Conservation (phyloP, 306 rosid species). For the Begonia masoniana region DNA sequence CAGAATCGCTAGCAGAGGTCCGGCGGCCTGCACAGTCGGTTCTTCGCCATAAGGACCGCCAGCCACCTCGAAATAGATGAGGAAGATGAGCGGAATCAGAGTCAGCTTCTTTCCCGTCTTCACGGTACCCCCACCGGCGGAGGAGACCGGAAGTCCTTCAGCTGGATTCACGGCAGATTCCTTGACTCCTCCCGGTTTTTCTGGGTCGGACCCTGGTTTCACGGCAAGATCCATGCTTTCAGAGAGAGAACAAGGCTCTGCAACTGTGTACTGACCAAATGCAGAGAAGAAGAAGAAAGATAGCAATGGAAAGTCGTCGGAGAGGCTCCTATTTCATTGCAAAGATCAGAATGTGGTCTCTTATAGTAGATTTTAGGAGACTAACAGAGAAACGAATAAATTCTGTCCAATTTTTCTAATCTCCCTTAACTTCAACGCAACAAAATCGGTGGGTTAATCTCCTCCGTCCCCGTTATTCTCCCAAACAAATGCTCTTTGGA, state of each 20-base stretch:
- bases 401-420: too few species aligned
- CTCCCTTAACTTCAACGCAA: too few species aligned
- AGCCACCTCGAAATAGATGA: slow-evolving; percentile 9
- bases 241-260: not conserved
- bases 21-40: slow-evolving; percentile 7
- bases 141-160: not conserved
- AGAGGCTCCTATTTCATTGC: too few species aligned
- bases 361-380: too few species aligned
- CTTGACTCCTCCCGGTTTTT: not conserved
- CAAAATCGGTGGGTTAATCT: too few species aligned
- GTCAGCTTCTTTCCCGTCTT: slow-evolving; percentile 7
- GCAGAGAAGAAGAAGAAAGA: too few species aligned
- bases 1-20: slow-evolving; percentile 4
- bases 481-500: too few species aligned
- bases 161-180: not conserved
- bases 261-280: too few species aligned
- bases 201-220: not conserved
- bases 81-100: slow-evolving; percentile 8
- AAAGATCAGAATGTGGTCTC: too few species aligned
- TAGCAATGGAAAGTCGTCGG: too few species aligned
- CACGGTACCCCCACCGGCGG: not conserved
- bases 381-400: too few species aligned
- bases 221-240: not conserved
- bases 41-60: slow-evolving; percentile 8
- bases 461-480: too few species aligned